Percentiles rank a stretch among this genome's conserved stretches.
These are phyloP conservation scores for Aureobasidium vineae DNA, from an alignment of 2,329 filamentous ascomycete genomes.

Conservation along the genomic window DNA sequence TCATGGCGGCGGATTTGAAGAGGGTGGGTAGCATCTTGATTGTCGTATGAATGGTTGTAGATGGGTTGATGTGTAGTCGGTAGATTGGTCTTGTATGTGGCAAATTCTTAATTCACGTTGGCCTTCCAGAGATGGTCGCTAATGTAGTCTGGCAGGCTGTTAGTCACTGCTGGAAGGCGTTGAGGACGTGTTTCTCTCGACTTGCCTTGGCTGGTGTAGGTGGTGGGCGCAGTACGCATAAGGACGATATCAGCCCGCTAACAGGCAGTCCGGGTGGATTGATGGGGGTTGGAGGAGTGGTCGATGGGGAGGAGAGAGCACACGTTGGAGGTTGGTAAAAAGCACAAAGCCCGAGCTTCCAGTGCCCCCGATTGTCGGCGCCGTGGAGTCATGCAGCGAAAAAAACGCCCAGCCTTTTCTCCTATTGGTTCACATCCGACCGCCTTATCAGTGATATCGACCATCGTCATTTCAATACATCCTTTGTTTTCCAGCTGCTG, in stretches of 20 bases:
- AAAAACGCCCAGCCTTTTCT: background rate
- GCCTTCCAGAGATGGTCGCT: conserved; percentile 70
- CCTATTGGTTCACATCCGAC: conserved; percentile 4
- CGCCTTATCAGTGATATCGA: conserved; percentile 3
- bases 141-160: conserved; percentile 56
- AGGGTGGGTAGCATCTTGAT: conserved; percentile 56
- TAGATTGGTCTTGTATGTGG: conserved; percentile 29
- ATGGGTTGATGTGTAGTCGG: conserved; percentile 29
- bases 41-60: conserved; percentile 31
- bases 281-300: conserved; percentile 9
- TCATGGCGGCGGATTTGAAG: conserved; percentile 48
- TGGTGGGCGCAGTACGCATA: conserved; percentile 52
- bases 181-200: background rate
- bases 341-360: conserved; percentile 2
- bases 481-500: background rate
- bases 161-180: conserved; percentile 28
- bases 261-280: conserved; percentile 25
- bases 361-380: conserved; percentile 8
- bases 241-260: conserved; percentile 26
- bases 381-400: conserved; percentile 5
- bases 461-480: conserved; percentile 7
- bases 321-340: conserved; percentile 1
- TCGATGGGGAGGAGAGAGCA: background rate
- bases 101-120: conserved; percentile 56
- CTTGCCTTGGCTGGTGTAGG: conserved; percentile 55